Base-by-base conservation (phyloP, 2,329 filamentous ascomycete species). In the Alternaria postmessia region DNA sequence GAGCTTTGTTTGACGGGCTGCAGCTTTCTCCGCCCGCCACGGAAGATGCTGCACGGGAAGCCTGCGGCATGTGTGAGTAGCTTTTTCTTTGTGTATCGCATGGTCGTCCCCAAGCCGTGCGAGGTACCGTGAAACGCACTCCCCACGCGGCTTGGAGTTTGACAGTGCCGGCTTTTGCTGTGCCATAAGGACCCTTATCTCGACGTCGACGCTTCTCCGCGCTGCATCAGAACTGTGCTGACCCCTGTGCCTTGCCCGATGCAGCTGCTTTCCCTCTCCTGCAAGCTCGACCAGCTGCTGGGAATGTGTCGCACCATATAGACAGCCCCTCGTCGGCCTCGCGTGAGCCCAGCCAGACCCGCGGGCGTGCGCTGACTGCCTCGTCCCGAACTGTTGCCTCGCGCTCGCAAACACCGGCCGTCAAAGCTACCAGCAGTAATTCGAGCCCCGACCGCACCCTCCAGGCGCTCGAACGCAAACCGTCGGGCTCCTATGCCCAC, bases 401-500 rank as follows among this genome's bases (percentile, higher is more conserved):
- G 54, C 79, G 81, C 60, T 79, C 77, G 46, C 78, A 80, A 68
- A 82, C 81, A 43, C 80, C 81, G 34, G 80, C 70, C 53, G 61
- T 75, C 54, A 63, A 69, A 53, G 63, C 73, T 51, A 54, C 72
- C 57, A 71, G 73, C 60, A 71, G 67, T 71, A 68, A 72, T 68
- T 72, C 80, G 69, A 75, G 73, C 70, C 67, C 79, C 64, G 72
- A 77, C 75, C 78, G 69, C 70, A 75, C 78, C 63, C 49, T 62
- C 30, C 61, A 60, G 52, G 55, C 62, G 36, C 67, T 82, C 59
- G 84, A 86, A 65, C 80, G 84, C 64, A 84, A 84, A 64, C 76
- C 82, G 9, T 85, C 83, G 24, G 76, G 80, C 60, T 85, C 84
- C 16, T 90, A 98, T 83, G 92, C 92, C 61, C 94, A 99, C 78